A percentile compares a stretch with the other conserved stretches of the same genome.
phyloP scores from a whole-genome alignment of 805 yeast species.

The Candida caryicola region DNA sequence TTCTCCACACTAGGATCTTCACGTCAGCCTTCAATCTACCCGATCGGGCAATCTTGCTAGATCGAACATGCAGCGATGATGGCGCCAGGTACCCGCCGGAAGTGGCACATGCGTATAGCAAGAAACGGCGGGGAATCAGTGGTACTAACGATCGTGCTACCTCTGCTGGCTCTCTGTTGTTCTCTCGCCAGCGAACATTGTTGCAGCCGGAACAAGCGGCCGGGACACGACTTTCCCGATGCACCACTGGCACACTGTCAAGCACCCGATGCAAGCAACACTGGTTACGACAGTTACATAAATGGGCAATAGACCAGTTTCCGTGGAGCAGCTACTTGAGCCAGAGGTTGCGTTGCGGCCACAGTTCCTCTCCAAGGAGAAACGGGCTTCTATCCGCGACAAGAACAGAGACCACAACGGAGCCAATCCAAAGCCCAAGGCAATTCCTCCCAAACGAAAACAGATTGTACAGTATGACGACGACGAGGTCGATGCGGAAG shows the following conservation, averaged over 20 bases:
- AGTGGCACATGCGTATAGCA: too few species aligned
- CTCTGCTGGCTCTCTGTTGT: too few species aligned
- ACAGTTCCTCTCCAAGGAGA: slow-evolving; percentile 19
- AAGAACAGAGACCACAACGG: slow-evolving; percentile 4
- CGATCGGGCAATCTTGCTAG: too few species aligned
- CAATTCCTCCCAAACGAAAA: slow-evolving; percentile 1
- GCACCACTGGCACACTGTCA: background rate
- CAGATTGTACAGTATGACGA: slow-evolving; percentile 1
- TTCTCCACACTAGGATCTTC: too few species aligned
- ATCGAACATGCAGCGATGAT: too few species aligned
- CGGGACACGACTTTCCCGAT: too few species aligned
- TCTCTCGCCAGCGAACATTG: too few species aligned
- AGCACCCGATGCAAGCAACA: background rate
- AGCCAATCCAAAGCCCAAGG: background rate
- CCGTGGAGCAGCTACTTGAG: slow-evolving; percentile 20
- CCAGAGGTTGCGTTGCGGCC: slow-evolving; percentile 16
- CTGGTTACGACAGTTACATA: background rate
- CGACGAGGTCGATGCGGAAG: slow-evolving; percentile 1
- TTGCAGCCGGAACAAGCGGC: too few species aligned
- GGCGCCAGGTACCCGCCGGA: too few species aligned
- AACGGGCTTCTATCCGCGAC: slow-evolving; percentile 14
- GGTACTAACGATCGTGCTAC: too few species aligned
- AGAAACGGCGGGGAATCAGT: too few species aligned
- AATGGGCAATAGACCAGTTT: slow-evolving; percentile 24
- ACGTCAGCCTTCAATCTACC: too few species aligned